A percentile compares a stretch with the other conserved stretches of the same genome.
Evolutionary conservation across 345 rosid genomes (phyloP).

Genomic region (Lepidium africanum): DNA sequence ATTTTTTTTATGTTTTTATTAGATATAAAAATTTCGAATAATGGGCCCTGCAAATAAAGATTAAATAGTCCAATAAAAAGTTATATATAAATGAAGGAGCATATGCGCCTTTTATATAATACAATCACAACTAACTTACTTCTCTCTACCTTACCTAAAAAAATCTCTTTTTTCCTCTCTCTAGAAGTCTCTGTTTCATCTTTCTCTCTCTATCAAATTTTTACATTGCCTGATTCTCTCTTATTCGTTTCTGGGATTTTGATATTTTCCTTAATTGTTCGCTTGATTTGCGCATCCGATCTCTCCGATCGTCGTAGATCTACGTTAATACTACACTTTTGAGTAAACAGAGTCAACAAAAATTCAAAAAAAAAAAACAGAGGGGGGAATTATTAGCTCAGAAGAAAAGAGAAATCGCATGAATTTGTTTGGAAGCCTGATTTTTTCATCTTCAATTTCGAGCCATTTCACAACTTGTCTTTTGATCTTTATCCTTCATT

Average conservation of each 20-base stretch:
- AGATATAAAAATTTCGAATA: too few species aligned
- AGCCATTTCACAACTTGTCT: constrained; percentile 77
- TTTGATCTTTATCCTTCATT: constrained; percentile 70
- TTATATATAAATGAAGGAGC: too few species aligned
- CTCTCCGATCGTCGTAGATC: constrained; percentile 20
- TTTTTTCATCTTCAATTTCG: constrained; percentile 48
- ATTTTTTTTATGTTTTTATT: too few species aligned
- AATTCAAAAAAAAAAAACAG: background rate
- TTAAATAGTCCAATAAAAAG: too few species aligned
- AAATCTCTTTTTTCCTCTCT: background rate
- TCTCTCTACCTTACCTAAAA: background rate
- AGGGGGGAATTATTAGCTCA: background rate
- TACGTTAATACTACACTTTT: background rate
- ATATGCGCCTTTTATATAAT: background rate
- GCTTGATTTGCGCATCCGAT: constrained; percentile 1
- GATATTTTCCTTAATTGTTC: background rate
- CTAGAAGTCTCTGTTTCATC: constrained; percentile 5
- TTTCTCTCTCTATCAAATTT: constrained; percentile 15
- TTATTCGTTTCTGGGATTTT: constrained; percentile 5
- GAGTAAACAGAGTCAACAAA: constrained; percentile 13
- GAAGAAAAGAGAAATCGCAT: constrained; percentile 52
- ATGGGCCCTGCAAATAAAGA: too few species aligned
- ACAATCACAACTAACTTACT: constrained; percentile 3
- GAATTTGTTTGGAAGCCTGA: constrained; percentile 92
- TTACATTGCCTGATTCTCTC: background rate